Evolutionary conservation across 495 filamentous ascomycete genomes (phyloP).

Genomic region (Neurospora tetraspora): DNA sequence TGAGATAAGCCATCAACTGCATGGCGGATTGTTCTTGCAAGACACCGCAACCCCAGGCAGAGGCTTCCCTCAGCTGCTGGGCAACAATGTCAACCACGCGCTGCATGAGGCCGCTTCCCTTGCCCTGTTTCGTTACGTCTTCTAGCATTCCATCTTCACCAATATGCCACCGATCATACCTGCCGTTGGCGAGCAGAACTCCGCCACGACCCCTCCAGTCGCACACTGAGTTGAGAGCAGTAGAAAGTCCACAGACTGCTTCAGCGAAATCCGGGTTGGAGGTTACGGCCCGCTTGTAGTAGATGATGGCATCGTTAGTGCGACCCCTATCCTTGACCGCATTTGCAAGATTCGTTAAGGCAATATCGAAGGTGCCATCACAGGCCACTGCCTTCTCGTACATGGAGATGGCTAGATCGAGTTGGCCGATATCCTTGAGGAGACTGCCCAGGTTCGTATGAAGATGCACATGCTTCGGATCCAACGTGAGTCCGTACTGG

Average conservation of each 20-base stretch:
- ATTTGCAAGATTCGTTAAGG: slow-evolving; percentile 92
- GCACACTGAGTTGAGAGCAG: slow-evolving; percentile 93
- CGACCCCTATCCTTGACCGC: slow-evolving; percentile 95
- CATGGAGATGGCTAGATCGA: slow-evolving; percentile 88
- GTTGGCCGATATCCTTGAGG: slow-evolving; percentile 92
- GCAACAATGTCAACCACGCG: slow-evolving; percentile 91
- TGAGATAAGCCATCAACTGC: slow-evolving; percentile 39
- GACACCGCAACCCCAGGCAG: slow-evolving; percentile 72
- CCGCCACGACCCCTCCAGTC: slow-evolving; percentile 90
- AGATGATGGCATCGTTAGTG: slow-evolving; percentile 82
- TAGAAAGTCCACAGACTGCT: slow-evolving; percentile 91
- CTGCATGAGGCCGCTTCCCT: slow-evolving; percentile 77
- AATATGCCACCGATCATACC: slow-evolving; percentile 89
- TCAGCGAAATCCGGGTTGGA: slow-evolving; percentile 95
- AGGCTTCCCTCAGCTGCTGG: slow-evolving; percentile 80
- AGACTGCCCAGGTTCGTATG: slow-evolving; percentile 95
- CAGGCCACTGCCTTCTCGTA: slow-evolving; percentile 91
- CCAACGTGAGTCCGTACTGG: slow-evolving; percentile 80
- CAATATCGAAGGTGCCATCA: slow-evolving; percentile 91
- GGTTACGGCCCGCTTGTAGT: slow-evolving; percentile 82
- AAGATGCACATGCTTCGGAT: slow-evolving; percentile 88
- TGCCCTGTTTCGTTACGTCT: slow-evolving; percentile 53
- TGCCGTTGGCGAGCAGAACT: slow-evolving; percentile 58
- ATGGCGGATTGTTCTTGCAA: slow-evolving; percentile 43
- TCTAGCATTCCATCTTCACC: slow-evolving; percentile 75